Evolutionary conservation across 2,329 filamentous ascomycete species (phyloP).

Genomic region (Diaporthe nobilis): DNA sequence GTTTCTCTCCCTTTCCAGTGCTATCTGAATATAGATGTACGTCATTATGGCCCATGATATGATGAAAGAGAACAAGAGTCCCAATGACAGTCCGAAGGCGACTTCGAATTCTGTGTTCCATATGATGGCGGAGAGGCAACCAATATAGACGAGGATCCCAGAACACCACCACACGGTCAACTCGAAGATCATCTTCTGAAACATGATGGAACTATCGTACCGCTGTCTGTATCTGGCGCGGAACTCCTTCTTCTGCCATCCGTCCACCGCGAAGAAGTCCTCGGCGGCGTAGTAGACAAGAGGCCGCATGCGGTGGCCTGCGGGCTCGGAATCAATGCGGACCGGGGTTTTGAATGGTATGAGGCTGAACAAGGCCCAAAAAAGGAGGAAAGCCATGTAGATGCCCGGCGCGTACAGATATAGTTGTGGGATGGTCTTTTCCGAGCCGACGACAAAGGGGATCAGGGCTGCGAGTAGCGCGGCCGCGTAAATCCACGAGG

Average conservation of each 20-base stretch:
- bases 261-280: constrained; percentile 41
- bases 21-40: constrained; percentile 36
- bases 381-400: constrained; percentile 39
- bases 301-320: constrained; percentile 35
- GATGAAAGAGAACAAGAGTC: constrained; percentile 39
- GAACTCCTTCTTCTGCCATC: constrained; percentile 41
- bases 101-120: constrained; percentile 40
- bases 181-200: constrained; percentile 39
- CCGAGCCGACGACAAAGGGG: constrained; percentile 38
- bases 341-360: constrained; percentile 38
- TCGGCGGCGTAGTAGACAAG: constrained; percentile 41
- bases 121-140: constrained; percentile 39
- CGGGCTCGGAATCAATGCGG: constrained; percentile 37
- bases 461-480: constrained; percentile 38
- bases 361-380: constrained; percentile 35
- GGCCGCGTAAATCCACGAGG: constrained; percentile 38
- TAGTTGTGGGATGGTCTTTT: constrained; percentile 35
- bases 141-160: constrained; percentile 40
- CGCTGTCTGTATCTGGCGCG: constrained; percentile 38
- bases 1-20: constrained; percentile 38
- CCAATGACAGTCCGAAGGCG: constrained; percentile 40
- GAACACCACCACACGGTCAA: constrained; percentile 41
- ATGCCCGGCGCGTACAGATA: constrained; percentile 40
- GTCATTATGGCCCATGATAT: constrained; percentile 37
- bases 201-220: constrained; percentile 39